phyloP scores from a whole-genome alignment of 805 yeast genomes.

The Clavispora santaluciae region DNA sequence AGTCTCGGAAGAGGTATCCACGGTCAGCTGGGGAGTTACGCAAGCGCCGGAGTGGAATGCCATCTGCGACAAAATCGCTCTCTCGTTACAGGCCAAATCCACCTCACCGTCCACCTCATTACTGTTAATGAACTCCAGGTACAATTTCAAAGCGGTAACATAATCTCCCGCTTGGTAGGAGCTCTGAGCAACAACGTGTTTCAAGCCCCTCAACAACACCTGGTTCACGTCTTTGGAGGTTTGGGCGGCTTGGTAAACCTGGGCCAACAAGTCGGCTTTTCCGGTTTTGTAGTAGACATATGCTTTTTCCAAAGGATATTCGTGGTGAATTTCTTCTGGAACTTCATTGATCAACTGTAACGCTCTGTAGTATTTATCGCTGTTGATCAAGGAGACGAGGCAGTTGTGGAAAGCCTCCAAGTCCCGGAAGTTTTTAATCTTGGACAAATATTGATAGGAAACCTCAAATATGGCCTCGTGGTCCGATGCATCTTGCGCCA shows the following conservation, averaged over 20 bases:
- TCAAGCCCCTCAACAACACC: slow-evolving; percentile 30
- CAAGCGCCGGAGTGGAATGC: slow-evolving; percentile 8
- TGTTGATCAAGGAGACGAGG: slow-evolving; percentile 54
- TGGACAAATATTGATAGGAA: slow-evolving; percentile 38
- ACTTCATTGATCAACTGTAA: slow-evolving; percentile 36
- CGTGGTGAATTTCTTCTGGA: slow-evolving; percentile 30
- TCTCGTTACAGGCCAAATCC: slow-evolving; percentile 60
- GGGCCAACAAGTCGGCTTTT: slow-evolving; percentile 24
- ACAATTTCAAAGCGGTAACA: slow-evolving; percentile 41
- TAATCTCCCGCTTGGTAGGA: slow-evolving; percentile 45
- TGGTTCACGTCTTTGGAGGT: slow-evolving; percentile 9
- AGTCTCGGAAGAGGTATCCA: slow-evolving; percentile 21
- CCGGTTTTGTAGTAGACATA: slow-evolving; percentile 60
- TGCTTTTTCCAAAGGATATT: slow-evolving; percentile 46
- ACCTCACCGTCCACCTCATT: slow-evolving; percentile 39
- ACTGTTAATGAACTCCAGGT: slow-evolving; percentile 34
- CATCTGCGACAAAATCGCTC: slow-evolving; percentile 59
- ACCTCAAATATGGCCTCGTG: slow-evolving; percentile 35
- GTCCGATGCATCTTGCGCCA: slow-evolving; percentile 21
- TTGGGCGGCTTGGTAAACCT: slow-evolving; percentile 9
- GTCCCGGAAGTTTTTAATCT: slow-evolving; percentile 34
- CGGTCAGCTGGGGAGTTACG: slow-evolving; percentile 1
- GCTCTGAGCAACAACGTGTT: slow-evolving; percentile 51
- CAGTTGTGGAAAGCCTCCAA: slow-evolving; percentile 36
- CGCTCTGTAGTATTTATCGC: slow-evolving; percentile 53